Evolutionary conservation across 2,329 filamentous ascomycete species (phyloP).

Genomic region (Calonectria montana): DNA sequence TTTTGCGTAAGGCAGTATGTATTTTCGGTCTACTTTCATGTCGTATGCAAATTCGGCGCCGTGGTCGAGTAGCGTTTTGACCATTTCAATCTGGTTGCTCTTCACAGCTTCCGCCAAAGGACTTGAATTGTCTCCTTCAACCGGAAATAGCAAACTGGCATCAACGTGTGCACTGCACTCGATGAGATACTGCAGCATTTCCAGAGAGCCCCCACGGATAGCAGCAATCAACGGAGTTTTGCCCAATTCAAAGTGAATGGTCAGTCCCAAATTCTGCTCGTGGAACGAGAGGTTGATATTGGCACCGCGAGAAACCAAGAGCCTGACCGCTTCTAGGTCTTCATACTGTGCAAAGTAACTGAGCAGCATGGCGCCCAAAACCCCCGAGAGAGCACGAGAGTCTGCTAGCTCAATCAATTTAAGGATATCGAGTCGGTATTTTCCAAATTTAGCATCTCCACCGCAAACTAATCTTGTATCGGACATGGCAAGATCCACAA

Average conservation of each 20-base stretch:
- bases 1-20: background rate
- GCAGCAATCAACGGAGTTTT: background rate
- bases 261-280: background rate
- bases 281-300: background rate
- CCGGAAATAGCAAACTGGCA: background rate
- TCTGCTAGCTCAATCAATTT: background rate
- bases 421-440: background rate
- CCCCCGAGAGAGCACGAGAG: background rate
- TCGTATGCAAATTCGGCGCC: background rate
- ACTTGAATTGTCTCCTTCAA: background rate
- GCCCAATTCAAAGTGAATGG: background rate
- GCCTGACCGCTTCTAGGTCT: background rate
- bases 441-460: background rate
- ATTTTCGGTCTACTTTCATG: background rate
- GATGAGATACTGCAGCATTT: background rate
- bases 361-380: background rate
- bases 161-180: background rate
- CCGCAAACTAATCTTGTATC: background rate
- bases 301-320: background rate
- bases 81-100: background rate
- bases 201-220: background rate
- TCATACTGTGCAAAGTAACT: slow-evolving; percentile 1
- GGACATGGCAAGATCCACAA: background rate
- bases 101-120: background rate
- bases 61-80: background rate